Evolutionary conservation across 371 early-diverging fungal species (phyloP).

Genomic region (Quaeritorhiza haematococci): DNA sequence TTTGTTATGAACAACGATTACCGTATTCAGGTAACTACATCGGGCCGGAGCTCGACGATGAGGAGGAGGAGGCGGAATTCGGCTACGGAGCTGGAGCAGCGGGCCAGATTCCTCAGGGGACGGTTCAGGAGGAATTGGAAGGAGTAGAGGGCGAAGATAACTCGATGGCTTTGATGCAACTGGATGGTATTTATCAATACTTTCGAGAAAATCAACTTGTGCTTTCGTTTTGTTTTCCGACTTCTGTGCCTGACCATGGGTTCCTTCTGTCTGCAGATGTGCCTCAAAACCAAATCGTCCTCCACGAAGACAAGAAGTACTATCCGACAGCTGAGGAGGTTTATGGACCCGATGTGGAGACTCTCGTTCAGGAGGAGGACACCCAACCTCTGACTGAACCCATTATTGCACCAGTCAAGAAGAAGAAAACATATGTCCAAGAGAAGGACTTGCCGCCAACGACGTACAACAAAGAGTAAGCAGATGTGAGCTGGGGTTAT

Average conservation of each 20-base stretch:
- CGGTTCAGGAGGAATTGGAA: constrained; percentile 8
- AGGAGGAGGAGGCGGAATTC: constrained; percentile 17
- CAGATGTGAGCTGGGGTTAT: neutral
- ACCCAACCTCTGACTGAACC: constrained; percentile 94
- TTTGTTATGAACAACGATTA: neutral
- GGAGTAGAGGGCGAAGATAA: constrained; percentile 1
- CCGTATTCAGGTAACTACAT: constrained; percentile 77
- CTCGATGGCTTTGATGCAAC: constrained; percentile 24
- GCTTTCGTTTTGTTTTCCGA: neutral
- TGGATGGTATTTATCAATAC: constrained; percentile 19
- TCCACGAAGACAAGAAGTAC: constrained; percentile 97
- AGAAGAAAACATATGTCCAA: constrained; percentile 75
- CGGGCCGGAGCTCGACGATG: constrained; percentile 82
- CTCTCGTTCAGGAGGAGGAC: constrained; percentile 95
- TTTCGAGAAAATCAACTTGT: neutral
- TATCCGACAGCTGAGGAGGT: constrained; percentile 95
- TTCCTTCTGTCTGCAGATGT: neutral
- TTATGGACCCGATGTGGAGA: constrained; percentile 93
- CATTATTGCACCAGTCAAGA: constrained; percentile 86
- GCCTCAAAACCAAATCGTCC: constrained; percentile 69
- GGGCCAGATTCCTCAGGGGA: constrained; percentile 11
- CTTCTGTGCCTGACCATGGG: neutral
- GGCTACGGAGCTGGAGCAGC: constrained; percentile 12
- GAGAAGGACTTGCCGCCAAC: constrained; percentile 83
- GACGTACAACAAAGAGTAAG: constrained; percentile 80